Base-by-base conservation (phyloP, 176 grass and related monocot genomes). In the Triticum turgidum region DNA sequence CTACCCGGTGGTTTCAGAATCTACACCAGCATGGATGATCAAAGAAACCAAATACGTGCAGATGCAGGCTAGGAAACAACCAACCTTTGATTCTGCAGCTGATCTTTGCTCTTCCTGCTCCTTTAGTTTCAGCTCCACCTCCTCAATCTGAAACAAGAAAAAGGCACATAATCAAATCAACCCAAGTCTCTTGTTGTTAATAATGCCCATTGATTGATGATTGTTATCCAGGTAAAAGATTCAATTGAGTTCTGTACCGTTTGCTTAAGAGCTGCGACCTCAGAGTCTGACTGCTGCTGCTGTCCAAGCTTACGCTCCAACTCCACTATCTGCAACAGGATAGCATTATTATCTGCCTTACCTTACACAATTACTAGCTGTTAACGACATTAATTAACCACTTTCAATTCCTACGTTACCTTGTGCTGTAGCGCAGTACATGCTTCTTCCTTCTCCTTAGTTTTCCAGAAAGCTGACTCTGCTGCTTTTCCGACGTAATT, bases 371-470 rank as follows among this genome's bases (percentile, higher is more conserved):
- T 18, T 39, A 52, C 49, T 80, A 61, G 32, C 25, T 24, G 29
- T 52, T 32, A 61, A 35, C 27, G 72, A 9, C 7, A 54, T 47
- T 21, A 49, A 51, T 47, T 24, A 49, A 51, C 24, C 68, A 38
- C 67, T 71, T 78, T 14, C 7, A 49, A 49, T 29, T 51, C 44
- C 37, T 79, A 99, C 97, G 89, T 99, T 99, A 99, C 97, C 90
- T 99, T 99, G 85, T 90, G 88, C 69, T 90, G 80, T 82, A 96
- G 90, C 9, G 52, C n/a, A 73, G 54, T 44, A 49, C 88, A 99
- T 33, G 84, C 80, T 73, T 99, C 97, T 88, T 99, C 92, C 62
- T 91, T 99, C 52, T 90, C 94, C 63, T 94, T 99, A 56, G 69
- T 86, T 96, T 96, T 78, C 87, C 92, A 51, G 89, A 86, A 67